Evolutionary conservation across 805 yeast genomes (phyloP).

Genomic region (Pichia phayaonensis): DNA sequence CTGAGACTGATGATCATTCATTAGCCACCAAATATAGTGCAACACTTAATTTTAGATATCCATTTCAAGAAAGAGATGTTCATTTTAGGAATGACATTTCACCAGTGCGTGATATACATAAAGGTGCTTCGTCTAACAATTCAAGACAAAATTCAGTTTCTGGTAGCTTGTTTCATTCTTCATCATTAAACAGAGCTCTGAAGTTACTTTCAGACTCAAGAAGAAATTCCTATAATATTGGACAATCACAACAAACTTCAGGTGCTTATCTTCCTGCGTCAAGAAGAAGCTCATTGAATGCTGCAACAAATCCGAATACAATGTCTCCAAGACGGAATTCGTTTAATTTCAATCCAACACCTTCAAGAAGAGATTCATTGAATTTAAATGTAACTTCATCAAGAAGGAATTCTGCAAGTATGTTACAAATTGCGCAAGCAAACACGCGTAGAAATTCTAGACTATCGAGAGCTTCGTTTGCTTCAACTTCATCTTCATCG

Average conservation of each 20-base stretch:
- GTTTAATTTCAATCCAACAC: not conserved
- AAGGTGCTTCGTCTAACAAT: slow-evolving; percentile 14
- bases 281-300: slow-evolving; percentile 12
- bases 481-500: slow-evolving; percentile 1
- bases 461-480: slow-evolving; percentile 2
- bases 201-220: slow-evolving; percentile 15
- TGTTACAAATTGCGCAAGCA: not conserved
- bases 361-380: slow-evolving; percentile 16
- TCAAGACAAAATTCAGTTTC: slow-evolving; percentile 16
- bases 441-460: slow-evolving; percentile 1
- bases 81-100: not conserved
- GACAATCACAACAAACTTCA: slow-evolving; percentile 2
- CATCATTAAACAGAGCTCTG: slow-evolving; percentile 9
- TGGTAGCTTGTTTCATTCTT: not conserved
- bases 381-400: slow-evolving; percentile 9
- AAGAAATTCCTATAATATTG: slow-evolving; percentile 13
- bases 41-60: slow-evolving; percentile 58
- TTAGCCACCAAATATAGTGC: slow-evolving; percentile 8
- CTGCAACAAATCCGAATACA: not conserved
- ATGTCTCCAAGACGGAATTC: slow-evolving; percentile 14
- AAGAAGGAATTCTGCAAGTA: not conserved
- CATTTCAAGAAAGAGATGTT: slow-evolving; percentile 47
- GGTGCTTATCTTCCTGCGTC: slow-evolving; percentile 2
- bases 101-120: slow-evolving; percentile 5
- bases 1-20: slow-evolving; percentile 13